Evolutionary conservation across 75 land plant genomes (phyloP), one percentile per base, ranked within the genome.

Genomic region (Pinus albicaulis): DNA sequence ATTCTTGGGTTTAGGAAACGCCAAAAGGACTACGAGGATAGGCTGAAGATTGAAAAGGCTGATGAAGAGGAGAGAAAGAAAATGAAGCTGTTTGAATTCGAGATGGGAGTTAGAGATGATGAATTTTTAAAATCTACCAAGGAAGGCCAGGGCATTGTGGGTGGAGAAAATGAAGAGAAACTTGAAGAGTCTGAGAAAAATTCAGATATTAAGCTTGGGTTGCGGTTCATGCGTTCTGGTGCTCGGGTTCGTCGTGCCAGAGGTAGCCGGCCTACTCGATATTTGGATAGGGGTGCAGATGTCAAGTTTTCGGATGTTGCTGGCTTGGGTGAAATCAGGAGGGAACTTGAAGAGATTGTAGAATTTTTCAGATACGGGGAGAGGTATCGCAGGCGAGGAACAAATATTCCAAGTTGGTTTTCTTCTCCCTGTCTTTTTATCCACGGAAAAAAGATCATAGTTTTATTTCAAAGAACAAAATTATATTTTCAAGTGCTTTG

Each of bases 231-330:
- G 99, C 82, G 83, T 28, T 96, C 99, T 24, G 99, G 99, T 56
- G 99, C 99, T 5, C 86, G 88, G 36, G 91, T 96, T 58, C 76
- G 97, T 15, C 83, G 91, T 20, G 89, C 86, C 3, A 76, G 76
- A 7, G 82, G 78, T 22, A 78, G 77, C 59, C 55, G 55, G 65
- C 80, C 89, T 7, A 88, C 91, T 5, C 87, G 89, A 72, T 96
- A 88, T 71, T 72, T 96, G 90, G 95, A 96, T 72, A 76, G 84
- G 31, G 89, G 80, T 56, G 87, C 87, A 25, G 93, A 96, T 82
- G 98, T 96, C 53, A 96, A 92, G 82, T 96, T 96, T 76, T 59
- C 83, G 8, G 99, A 96, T 86, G 99, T 96, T 76, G 99, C 99
- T 12, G 99, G 99, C 26, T 88, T 96, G 65, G 99, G 99, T 34